Evolutionary conservation across 140 eudicot species (phyloP).

Genomic region (Senecio squalidus): DNA sequence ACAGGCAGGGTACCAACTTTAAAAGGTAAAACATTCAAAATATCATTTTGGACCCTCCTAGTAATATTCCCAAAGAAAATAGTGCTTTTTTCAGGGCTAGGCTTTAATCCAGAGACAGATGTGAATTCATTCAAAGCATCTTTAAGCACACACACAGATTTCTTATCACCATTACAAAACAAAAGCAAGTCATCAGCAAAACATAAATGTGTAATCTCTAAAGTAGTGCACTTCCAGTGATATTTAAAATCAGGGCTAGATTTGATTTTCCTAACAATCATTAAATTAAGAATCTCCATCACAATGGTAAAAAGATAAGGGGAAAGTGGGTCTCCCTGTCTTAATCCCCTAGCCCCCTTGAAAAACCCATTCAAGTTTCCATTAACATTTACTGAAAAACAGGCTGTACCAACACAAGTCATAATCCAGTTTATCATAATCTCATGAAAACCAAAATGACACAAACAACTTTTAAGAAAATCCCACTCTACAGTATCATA

Average conservation of each 20-base stretch:
- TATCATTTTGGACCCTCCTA: rapidly evolving
- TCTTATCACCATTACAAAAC: not conserved
- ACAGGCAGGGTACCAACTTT: not conserved
- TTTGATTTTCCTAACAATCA: not conserved
- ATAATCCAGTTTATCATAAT: not conserved
- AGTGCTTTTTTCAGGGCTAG: not conserved
- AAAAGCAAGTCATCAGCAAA: not conserved
- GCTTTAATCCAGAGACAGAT: not conserved
- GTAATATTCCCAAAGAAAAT: not conserved
- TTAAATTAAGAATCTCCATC: not conserved
- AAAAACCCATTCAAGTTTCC: not conserved
- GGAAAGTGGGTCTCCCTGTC: not conserved
- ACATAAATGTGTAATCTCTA: not conserved
- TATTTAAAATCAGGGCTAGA: too few species aligned
- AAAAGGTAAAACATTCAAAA: not conserved
- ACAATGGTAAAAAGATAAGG: not conserved
- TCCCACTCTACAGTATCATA: not conserved
- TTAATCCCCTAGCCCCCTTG: not conserved
- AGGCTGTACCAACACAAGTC: not conserved
- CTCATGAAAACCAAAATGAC: not conserved
- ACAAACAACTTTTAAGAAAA: not conserved
- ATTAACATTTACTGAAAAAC: not conserved
- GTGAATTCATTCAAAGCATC: not conserved
- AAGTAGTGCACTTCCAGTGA: not conserved
- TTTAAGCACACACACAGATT: not conserved